Evolutionary conservation across 78 protist genomes (phyloP).

Genomic region (Dictyostelium firmibasis): DNA sequence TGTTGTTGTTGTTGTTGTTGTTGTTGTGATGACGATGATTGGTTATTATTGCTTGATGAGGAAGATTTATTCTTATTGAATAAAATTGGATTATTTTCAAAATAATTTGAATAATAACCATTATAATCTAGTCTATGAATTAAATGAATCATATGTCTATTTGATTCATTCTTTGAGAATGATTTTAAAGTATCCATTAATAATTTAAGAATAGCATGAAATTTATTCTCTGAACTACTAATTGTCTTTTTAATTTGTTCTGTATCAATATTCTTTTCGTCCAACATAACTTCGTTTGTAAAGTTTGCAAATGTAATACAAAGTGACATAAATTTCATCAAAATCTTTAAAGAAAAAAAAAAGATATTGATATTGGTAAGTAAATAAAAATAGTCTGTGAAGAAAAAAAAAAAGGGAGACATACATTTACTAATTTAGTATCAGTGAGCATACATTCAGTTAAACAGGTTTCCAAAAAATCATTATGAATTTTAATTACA

Average conservation of each 20-base stretch:
- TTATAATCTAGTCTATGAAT: conserved; percentile 60
- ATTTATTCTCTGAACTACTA: conserved; percentile 18
- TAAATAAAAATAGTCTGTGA: not conserved
- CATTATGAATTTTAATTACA: conserved; percentile 76
- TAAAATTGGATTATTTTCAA: conserved; percentile 32
- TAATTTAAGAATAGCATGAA: conserved; percentile 29
- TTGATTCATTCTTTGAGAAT: conserved; percentile 62
- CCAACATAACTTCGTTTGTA: conserved; percentile 7
- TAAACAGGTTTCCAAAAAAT: conserved; percentile 85
- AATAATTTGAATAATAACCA: conserved; percentile 42
- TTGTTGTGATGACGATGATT: not conserved
- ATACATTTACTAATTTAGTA: conserved; percentile 29
- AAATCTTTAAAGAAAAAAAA: not conserved
- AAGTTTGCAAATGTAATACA: conserved; percentile 37
- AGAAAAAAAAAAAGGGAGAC: not conserved
- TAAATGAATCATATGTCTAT: conserved; percentile 70
- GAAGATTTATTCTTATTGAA: not conserved
- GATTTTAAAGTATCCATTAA: conserved; percentile 44
- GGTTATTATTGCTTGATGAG: not conserved
- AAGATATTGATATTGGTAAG: not conserved
- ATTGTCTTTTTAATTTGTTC: conserved; percentile 6
- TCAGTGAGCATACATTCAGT: conserved; percentile 85
- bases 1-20: not conserved
- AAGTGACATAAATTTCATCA: conserved; percentile 54
- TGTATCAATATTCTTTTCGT: not conserved